Conservation (phyloP, 1,284 basidiomycete species). For the Mycosarcoma mackinlayi region DNA sequence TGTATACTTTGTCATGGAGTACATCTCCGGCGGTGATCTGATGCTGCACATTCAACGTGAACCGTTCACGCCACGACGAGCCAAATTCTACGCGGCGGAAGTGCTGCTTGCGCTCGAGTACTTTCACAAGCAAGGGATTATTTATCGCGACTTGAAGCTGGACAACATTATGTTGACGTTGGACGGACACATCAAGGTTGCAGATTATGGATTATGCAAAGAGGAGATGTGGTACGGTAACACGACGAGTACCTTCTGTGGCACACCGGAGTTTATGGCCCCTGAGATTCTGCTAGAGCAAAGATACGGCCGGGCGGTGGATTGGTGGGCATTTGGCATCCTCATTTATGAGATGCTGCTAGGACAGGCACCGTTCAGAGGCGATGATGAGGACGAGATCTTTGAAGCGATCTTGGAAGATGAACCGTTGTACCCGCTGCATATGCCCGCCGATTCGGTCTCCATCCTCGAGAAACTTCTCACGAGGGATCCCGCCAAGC, state of each 20-base stretch:
- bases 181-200: constrained; percentile 98
- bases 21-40: constrained; percentile 80
- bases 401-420: constrained; percentile 99
- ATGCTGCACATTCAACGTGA: constrained; percentile 85
- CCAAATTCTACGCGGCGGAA: constrained; percentile 99
- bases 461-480: constrained; percentile 92
- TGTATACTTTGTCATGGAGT: constrained; percentile 84
- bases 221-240: constrained; percentile 98
- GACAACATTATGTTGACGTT: constrained; percentile 97
- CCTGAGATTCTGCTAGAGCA: constrained; percentile 99
- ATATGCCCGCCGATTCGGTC: constrained; percentile 98
- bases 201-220: constrained; percentile 98
- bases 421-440: constrained; percentile 97
- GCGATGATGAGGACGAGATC: constrained; percentile 99
- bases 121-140: constrained; percentile 97
- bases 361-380: constrained; percentile 98
- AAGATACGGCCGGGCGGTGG: constrained; percentile 95
- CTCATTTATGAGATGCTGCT: constrained; percentile 98
- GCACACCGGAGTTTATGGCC: constrained; percentile 99
- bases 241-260: constrained; percentile 99
- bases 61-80: constrained; percentile 82
- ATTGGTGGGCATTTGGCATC: constrained; percentile 99
- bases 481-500: constrained; percentile 89
- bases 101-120: constrained; percentile 96
- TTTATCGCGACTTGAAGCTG: constrained; percentile 87